Evolutionary conservation across 441 rosid species (phyloP).

Genomic region (Populus tomentosa): DNA sequence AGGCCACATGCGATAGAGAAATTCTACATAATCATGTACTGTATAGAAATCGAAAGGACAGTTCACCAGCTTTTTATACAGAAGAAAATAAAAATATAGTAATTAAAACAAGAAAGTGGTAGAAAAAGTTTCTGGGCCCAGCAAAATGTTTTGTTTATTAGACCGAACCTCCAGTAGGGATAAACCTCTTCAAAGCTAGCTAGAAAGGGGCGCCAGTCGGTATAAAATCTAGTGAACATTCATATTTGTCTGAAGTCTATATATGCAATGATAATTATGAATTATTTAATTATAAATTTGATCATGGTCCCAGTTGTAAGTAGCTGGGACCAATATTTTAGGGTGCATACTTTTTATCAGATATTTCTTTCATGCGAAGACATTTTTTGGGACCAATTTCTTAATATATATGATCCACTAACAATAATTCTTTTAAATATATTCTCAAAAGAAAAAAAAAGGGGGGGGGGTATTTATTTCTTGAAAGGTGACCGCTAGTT

Average conservation of each 20-base stretch:
- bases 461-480: no score
- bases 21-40: conserved; percentile 18
- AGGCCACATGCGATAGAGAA: conserved; percentile 20
- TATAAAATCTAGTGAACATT: not conserved
- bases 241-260: not conserved
- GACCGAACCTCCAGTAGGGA: not conserved
- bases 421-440: no score
- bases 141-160: not conserved
- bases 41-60: conserved; percentile 17
- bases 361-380: no score
- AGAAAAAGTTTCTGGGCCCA: not conserved
- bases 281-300: no score
- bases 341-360: no score
- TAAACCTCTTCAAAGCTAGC: not conserved
- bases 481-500: no score
- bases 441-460: no score
- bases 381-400: no score
- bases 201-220: not conserved
- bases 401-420: no score
- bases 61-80: conserved; percentile 18
- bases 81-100: not conserved
- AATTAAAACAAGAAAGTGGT: not conserved
- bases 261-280: no score
- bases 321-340: no score
- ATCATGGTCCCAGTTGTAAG: no score